phyloP scores from a whole-genome alignment of 2,329 filamentous ascomycete genomes.

The Grosmannia huntii region DNA sequence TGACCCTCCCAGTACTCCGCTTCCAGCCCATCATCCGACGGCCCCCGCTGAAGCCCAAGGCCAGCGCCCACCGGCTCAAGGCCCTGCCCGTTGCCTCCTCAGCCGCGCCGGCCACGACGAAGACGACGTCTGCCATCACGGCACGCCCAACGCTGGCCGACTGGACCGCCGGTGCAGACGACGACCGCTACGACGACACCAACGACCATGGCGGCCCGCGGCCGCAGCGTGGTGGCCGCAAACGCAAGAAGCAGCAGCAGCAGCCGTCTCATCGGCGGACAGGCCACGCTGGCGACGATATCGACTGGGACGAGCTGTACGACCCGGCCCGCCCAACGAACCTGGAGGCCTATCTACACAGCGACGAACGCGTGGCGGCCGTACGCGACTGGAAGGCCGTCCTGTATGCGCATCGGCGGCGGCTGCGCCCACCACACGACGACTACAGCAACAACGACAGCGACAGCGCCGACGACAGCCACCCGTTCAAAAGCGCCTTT shows the following conservation, averaged over 20 bases:
- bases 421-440: constrained; percentile 29
- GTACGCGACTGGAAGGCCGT: constrained; percentile 75
- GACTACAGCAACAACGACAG: constrained; percentile 16
- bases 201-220: constrained; percentile 13
- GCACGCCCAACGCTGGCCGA: constrained; percentile 54
- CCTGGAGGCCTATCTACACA: constrained; percentile 71
- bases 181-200: not conserved
- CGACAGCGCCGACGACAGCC: constrained; percentile 17
- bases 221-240: constrained; percentile 55
- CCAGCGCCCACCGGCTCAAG: constrained; percentile 34
- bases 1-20: constrained; percentile 44
- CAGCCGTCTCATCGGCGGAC: constrained; percentile 30
- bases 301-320: constrained; percentile 83
- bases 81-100: not conserved
- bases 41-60: constrained; percentile 50
- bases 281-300: constrained; percentile 36
- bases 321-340: constrained; percentile 73
- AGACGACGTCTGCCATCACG: constrained; percentile 13
- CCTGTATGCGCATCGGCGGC: constrained; percentile 58
- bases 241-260: constrained; percentile 45
- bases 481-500: constrained; percentile 23
- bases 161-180: constrained; percentile 52
- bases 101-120: constrained; percentile 4
- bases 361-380: constrained; percentile 71
- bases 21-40: constrained; percentile 81